Conservation (phyloP, 805 yeast species). For the Sungouiella blattae region DNA sequence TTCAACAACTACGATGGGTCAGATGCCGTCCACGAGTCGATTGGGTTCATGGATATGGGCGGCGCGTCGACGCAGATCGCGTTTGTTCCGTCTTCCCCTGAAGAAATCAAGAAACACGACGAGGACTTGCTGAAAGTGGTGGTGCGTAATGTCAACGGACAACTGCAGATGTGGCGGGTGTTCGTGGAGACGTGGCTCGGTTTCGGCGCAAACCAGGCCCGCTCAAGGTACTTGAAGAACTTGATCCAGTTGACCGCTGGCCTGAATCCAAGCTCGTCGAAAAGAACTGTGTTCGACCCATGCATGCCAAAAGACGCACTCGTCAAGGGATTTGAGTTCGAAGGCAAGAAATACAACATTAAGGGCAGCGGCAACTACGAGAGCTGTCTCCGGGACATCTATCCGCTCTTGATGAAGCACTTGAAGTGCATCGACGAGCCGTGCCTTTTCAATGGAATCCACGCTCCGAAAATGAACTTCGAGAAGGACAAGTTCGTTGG, state of each 20-base stretch:
- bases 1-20: conserved; percentile 45
- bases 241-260: conserved; percentile 35
- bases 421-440: conserved; percentile 84
- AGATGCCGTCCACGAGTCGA: conserved; percentile 47
- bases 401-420: conserved; percentile 75
- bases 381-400: conserved; percentile 64
- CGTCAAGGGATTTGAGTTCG: conserved; percentile 40
- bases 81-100: conserved; percentile 68
- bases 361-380: conserved; percentile 79
- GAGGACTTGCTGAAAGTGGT: conserved; percentile 71
- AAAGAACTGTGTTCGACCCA: conserved; percentile 51
- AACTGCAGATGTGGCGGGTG: conserved; percentile 70
- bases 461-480: conserved; percentile 86
- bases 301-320: conserved; percentile 70
- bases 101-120: conserved; percentile 59
- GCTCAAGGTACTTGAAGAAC: conserved; percentile 63
- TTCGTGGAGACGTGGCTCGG: conserved; percentile 98
- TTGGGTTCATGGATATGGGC: conserved; percentile 98
- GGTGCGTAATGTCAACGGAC: conserved; percentile 69
- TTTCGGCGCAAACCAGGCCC: conserved; percentile 94
- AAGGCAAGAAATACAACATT: conserved; percentile 47
- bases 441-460: conserved; percentile 91
- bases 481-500: conserved; percentile 82
- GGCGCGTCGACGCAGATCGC: conserved; percentile 98
- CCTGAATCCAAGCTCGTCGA: conserved; percentile 4